Evolutionary conservation across 345 rosid genomes (phyloP).

Genomic region (Citrus hindsii): DNA sequence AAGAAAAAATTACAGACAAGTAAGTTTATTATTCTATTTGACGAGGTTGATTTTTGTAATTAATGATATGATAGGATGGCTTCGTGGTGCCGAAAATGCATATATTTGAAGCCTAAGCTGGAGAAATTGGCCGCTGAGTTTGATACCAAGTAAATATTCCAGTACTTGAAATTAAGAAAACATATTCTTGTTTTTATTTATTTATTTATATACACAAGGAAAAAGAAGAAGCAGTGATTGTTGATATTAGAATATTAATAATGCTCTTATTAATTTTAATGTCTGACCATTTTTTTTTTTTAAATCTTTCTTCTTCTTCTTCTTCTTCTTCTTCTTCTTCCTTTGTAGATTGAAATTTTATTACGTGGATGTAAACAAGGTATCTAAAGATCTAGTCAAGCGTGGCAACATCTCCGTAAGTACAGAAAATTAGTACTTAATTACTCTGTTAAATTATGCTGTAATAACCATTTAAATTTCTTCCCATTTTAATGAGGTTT

Average conservation of each 20-base stretch:
- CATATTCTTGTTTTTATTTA: too few relatives aligned
- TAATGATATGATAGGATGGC: slow-evolving; percentile 65
- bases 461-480: too few relatives aligned
- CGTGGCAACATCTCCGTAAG: slow-evolving; percentile 80
- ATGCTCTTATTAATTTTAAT: too few relatives aligned
- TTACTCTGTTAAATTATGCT: too few relatives aligned
- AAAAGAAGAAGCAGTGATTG: too few relatives aligned
- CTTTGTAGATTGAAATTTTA: slow-evolving; percentile 57
- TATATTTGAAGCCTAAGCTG: slow-evolving; percentile 86
- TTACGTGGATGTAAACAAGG: slow-evolving; percentile 87
- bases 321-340: background rate
- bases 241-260: too few relatives aligned
- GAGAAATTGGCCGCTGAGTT: slow-evolving; percentile 77
- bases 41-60: background rate
- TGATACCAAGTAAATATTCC: slow-evolving; percentile 37
- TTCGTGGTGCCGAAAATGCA: slow-evolving; percentile 95
- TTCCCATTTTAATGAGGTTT: background rate
- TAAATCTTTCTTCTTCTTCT: background rate
- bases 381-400: slow-evolving; percentile 72
- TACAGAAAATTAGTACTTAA: background rate
- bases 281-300: too few relatives aligned
- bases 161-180: too few relatives aligned
- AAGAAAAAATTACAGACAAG: too few relatives aligned
- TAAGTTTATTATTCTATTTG: too few relatives aligned
- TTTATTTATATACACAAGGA: too few relatives aligned